Conservation (phyloP, 2,329 filamentous ascomycete genomes). For the Neofusicoccum kwambonambiense region DNA sequence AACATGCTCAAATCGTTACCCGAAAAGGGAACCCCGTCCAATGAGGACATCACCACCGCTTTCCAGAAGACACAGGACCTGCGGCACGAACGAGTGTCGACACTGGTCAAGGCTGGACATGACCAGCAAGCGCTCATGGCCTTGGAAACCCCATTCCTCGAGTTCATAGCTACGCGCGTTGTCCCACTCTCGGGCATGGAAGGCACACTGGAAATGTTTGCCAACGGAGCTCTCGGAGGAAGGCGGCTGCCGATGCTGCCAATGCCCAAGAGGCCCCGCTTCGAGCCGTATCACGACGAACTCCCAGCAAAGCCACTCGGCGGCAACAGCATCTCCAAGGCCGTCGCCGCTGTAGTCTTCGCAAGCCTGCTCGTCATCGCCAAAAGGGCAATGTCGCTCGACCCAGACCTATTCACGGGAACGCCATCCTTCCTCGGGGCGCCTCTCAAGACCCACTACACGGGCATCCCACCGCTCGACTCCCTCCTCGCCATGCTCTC, state of each 20-base stretch:
- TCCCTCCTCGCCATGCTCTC: not conserved
- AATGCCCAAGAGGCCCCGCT: not conserved
- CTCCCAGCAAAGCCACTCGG: not conserved
- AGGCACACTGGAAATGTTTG: not conserved
- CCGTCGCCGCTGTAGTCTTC: not conserved
- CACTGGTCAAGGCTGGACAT: not conserved
- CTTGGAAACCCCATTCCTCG: not conserved
- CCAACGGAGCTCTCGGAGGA: not conserved
- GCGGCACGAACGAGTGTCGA: not conserved
- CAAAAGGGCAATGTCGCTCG: not conserved
- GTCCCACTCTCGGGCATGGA: not conserved
- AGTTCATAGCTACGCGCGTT: constrained; percentile 10
- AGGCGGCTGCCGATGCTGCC: constrained; percentile 21
- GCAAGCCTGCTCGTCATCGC: not conserved
- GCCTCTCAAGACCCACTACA: not conserved
- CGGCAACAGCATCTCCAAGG: not conserved
- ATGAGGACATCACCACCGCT: not conserved
- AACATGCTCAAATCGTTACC: not conserved
- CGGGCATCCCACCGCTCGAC: not conserved
- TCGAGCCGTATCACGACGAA: not conserved
- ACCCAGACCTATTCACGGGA: not conserved
- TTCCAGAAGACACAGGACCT: not conserved
- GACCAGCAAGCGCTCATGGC: not conserved
- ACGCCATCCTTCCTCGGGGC: not conserved
- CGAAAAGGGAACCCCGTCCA: not conserved